These are phyloP conservation scores for Blastobotrys chiropterorum DNA, from an alignment of 805 yeast genomes.

Conservation along the genomic window DNA sequence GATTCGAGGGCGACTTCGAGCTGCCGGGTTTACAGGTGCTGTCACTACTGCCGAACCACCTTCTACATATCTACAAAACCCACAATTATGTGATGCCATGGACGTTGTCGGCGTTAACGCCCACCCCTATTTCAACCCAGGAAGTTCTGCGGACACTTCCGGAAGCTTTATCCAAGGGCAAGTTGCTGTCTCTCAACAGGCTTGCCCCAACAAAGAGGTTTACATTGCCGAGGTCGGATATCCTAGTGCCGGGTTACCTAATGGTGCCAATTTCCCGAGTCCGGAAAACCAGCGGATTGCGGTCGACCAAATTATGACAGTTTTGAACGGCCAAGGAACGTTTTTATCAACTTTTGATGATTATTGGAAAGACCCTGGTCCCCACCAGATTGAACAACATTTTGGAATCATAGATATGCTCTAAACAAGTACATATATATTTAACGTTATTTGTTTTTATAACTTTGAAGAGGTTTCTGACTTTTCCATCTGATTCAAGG, in stretches of 20 bases:
- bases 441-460: neutral
- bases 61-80: constrained; percentile 54
- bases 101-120: constrained; percentile 85
- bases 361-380: constrained; percentile 81
- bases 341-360: constrained; percentile 79
- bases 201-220: constrained; percentile 48
- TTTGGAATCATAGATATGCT: constrained; percentile 48
- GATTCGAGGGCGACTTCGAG: constrained; percentile 51
- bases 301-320: constrained; percentile 52
- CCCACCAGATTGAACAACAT: constrained; percentile 77
- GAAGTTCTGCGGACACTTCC: constrained; percentile 55
- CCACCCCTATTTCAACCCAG: constrained; percentile 71
- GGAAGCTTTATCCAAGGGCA: constrained; percentile 69
- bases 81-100: constrained; percentile 61
- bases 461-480: neutral
- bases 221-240: constrained; percentile 83
- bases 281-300: constrained; percentile 67
- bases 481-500: constrained; percentile 13
- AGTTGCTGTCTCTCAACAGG: constrained; percentile 43
- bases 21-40: constrained; percentile 71
- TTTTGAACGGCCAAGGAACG: constrained; percentile 46
- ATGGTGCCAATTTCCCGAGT: constrained; percentile 71
- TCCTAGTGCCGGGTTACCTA: constrained; percentile 64
- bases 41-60: constrained; percentile 90
- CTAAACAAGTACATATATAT: neutral